Base-by-base conservation (phyloP, 164 flowering plant genomes). In the Warburgia ugandensis region DNA sequence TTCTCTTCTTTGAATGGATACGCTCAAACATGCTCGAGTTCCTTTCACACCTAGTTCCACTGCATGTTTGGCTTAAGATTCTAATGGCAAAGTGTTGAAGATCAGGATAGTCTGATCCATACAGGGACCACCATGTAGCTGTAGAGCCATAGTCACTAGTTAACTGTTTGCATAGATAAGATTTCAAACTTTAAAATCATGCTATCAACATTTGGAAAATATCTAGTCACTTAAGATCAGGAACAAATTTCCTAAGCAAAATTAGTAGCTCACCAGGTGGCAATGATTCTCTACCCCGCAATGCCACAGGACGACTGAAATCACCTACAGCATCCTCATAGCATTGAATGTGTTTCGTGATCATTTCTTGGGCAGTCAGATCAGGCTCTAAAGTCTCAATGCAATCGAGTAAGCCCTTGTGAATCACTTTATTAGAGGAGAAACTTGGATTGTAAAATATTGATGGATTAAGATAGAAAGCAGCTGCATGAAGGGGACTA, bases 1-100 rank as follows among this genome's bases (percentile, higher is more conserved):
- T 83, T 20, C 50, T 69, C 54, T 68, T 74, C 54, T 72, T 63
- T 40, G 61, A 32, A 48, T 67, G 67, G 28, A 79, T 59, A 59
- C 61, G 77, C 65, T 86, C 89, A 59, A 65, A 73, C 8, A 61
- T 50, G 56, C 86, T 81, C 81, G 81, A 80, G 16, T 70, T 68
- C 56, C 79, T 85, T 52, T 83, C 81, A 66, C 78, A 79, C 5
- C 81, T 89, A 50, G 70, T 62, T 50, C 80, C 73, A 10, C 88
- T 78, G 64, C 92, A 86, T 13, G 89, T 77, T 68, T 83, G 95
- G 62, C 91, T 79, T 65, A 83, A 63, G 66, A 86, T 75, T 36
- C 91, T 78, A 35, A 86, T 70, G 42, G 96, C 91, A 52, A 86
- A 74, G 27, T 75, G 62, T 48, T 78, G 96, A 40, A 83, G 75